phyloP scores from a whole-genome alignment of 192 early-diverging fungal genomes.

The Coemansia sp. region DNA sequence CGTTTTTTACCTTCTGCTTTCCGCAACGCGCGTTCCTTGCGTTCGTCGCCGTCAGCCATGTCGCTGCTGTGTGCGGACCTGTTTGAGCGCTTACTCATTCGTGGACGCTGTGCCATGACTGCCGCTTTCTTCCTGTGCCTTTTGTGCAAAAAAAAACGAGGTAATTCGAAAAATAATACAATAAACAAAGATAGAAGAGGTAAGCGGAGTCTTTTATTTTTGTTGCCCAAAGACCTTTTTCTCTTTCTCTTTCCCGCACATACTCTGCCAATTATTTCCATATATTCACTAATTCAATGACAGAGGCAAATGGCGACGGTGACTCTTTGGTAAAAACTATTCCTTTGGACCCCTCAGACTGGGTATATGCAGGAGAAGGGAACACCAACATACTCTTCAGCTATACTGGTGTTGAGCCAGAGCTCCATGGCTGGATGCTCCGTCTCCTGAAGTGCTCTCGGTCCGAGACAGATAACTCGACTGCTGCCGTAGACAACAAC shows the following conservation, averaged over 20 bases:
- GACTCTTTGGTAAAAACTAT: neutral
- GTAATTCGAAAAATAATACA: no score
- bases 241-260: no score
- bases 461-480: neutral
- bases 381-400: slow-evolving; percentile 69
- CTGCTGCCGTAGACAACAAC: neutral
- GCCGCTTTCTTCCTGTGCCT: neutral
- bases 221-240: no score
- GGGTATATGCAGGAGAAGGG: slow-evolving; percentile 73
- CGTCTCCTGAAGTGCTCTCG: slow-evolving; percentile 29
- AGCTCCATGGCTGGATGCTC: slow-evolving; percentile 26
- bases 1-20: slow-evolving; percentile 55
- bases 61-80: slow-evolving; percentile 5
- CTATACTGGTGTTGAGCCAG: slow-evolving; percentile 51
- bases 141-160: neutral
- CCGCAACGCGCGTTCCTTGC: slow-evolving; percentile 49
- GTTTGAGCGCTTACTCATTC: slow-evolving; percentile 11
- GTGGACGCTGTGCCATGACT: slow-evolving; percentile 21
- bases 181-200: no score
- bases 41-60: slow-evolving; percentile 20
- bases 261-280: no score
- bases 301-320: neutral
- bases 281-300: neutral
- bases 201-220: no score
- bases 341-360: slow-evolving; percentile 33